phyloP scores from a whole-genome alignment of 1,139 yeast species.

The Arxiozyma heterogenica region DNA sequence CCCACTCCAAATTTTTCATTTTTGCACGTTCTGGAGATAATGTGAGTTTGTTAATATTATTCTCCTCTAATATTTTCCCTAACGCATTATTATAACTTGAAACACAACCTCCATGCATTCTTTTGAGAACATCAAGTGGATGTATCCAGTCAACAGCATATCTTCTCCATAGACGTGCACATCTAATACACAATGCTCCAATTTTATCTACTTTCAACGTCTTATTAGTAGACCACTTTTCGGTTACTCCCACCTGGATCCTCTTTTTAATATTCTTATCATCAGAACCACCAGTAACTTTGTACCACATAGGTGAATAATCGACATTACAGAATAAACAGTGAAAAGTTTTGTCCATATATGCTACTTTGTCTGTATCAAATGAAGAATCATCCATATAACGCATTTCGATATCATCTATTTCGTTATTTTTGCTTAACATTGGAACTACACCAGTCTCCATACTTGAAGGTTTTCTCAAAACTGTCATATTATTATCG shows the following conservation, averaged over 20 bases:
- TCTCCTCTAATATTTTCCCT: slow-evolving; percentile 17
- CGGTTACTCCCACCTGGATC: slow-evolving; percentile 18
- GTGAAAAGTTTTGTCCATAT: slow-evolving; percentile 18
- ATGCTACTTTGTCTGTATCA: slow-evolving; percentile 24
- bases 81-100: slow-evolving; percentile 14
- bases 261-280: slow-evolving; percentile 40
- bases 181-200: slow-evolving; percentile 67
- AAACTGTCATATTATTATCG: neutral
- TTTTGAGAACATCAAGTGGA: slow-evolving; percentile 58
- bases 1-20: slow-evolving; percentile 58
- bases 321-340: slow-evolving; percentile 29
- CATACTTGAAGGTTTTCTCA: neutral
- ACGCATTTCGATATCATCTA: slow-evolving; percentile 13
- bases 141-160: slow-evolving; percentile 88
- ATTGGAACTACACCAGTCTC: neutral
- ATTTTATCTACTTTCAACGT: slow-evolving; percentile 34
- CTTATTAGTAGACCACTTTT: slow-evolving; percentile 7
- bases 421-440: slow-evolving; percentile 26
- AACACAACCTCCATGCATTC: slow-evolving; percentile 25
- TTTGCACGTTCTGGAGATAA: slow-evolving; percentile 15
- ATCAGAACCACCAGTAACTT: slow-evolving; percentile 49
- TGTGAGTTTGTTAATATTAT: slow-evolving; percentile 11
- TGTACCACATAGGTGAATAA: slow-evolving; percentile 31
- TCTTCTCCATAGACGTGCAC: slow-evolving; percentile 86
- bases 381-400: slow-evolving; percentile 37